A percentile compares a stretch with the other conserved stretches of the same genome.
These are phyloP conservation scores for Amanita rubescens DNA, from an alignment of 768 basidiomycete species.

Conservation along the genomic window DNA sequence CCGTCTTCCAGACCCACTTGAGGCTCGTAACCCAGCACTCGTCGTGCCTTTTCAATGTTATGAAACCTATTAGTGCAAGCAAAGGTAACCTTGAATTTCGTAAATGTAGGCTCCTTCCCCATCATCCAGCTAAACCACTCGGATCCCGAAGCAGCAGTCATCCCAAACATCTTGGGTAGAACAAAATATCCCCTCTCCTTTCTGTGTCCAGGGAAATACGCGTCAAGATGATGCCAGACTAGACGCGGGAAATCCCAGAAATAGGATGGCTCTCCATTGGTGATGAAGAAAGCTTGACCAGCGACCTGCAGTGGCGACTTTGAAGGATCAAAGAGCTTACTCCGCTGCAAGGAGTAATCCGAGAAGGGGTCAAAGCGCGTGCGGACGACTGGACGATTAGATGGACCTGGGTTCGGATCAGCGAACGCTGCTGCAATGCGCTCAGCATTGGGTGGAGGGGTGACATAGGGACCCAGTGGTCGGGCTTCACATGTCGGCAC, in stretches of 20 bases:
- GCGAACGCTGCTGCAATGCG: constrained; percentile 52
- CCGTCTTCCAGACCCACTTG: constrained; percentile 86
- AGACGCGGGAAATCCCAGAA: constrained; percentile 91
- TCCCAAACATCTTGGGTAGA: constrained; percentile 58
- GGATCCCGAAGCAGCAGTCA: constrained; percentile 60
- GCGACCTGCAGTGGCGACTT: constrained; percentile 69
- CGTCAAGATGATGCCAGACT: constrained; percentile 69
- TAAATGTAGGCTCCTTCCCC: constrained; percentile 82
- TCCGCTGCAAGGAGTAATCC: constrained; percentile 44
- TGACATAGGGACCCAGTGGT: constrained; percentile 77
- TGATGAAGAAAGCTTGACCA: constrained; percentile 93
- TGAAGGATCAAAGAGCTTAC: constrained; percentile 36
- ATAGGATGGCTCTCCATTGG: constrained; percentile 91
- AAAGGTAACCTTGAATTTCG: constrained; percentile 75
- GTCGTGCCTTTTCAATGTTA: constrained; percentile 89
- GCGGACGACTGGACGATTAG: constrained; percentile 53
- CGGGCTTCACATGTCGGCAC: constrained; percentile 77
- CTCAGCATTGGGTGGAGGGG: constrained; percentile 49
- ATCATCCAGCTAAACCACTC: constrained; percentile 69
- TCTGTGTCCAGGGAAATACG: constrained; percentile 49
- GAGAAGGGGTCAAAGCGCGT: constrained; percentile 80
- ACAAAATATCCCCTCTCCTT: constrained; percentile 29
- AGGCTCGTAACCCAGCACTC: constrained; percentile 92
- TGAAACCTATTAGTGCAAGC: constrained; percentile 78
- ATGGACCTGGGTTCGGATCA: constrained; percentile 30